Evolutionary conservation across 2,329 filamentous ascomycete genomes (phyloP).

Genomic region (Colletotrichum horii): DNA sequence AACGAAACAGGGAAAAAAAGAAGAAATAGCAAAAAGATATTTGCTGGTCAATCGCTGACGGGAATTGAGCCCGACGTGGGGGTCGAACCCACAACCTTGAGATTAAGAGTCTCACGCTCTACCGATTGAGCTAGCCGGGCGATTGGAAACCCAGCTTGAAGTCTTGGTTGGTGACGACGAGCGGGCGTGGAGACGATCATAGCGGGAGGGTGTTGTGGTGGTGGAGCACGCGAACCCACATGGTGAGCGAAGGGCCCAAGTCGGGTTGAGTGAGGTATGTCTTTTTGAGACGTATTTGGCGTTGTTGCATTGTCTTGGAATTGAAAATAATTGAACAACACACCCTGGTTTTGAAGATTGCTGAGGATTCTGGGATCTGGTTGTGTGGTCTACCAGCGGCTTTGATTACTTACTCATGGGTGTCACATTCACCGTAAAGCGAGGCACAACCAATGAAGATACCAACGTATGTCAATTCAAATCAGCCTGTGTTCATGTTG

Average conservation of each 20-base stretch:
- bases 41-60: conserved; percentile 7
- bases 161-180: background rate
- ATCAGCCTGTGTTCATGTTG: background rate
- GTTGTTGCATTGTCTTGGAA: background rate
- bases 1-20: background rate
- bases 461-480: background rate
- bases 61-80: conserved; percentile 22
- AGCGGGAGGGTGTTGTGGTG: background rate
- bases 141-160: background rate
- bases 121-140: conserved; percentile 72
- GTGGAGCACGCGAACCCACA: background rate
- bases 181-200: background rate
- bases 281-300: background rate
- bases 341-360: accelerated
- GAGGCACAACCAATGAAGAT: background rate
- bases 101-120: conserved; percentile 77
- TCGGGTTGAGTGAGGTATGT: accelerated
- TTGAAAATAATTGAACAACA: accelerated
- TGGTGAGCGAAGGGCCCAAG: background rate
- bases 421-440: accelerated
- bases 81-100: conserved; percentile 62
- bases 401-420: too few species aligned
- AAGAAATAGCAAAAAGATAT: background rate
- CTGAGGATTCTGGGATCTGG: background rate
- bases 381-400: background rate